These are phyloP conservation scores for Eucalyptus lansdowneana DNA, from an alignment of 345 rosid genomes.

Conservation along the genomic window DNA sequence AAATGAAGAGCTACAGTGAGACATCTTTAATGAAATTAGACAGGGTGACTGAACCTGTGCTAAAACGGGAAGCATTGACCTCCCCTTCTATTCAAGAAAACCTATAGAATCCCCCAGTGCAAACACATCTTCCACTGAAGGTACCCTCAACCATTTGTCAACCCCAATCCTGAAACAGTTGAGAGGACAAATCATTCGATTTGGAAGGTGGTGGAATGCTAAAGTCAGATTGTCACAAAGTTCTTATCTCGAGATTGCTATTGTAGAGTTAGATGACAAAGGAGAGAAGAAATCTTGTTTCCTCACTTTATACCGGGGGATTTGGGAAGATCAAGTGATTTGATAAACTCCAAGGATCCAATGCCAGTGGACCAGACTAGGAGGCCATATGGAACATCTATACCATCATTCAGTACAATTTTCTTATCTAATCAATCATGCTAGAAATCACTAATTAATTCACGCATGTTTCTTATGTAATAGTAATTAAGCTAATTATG, in stretches of 20 bases:
- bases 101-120: constrained; percentile 68
- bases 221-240: neutral
- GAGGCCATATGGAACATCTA: too few species aligned
- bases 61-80: constrained; percentile 56
- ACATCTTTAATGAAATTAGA: neutral
- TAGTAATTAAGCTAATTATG: too few species aligned
- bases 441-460: too few species aligned
- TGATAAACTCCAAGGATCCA: too few species aligned
- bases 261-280: too few species aligned
- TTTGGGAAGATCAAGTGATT: neutral
- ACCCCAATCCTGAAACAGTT: constrained; percentile 35
- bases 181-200: neutral
- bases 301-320: constrained; percentile 45
- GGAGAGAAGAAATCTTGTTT: too few species aligned
- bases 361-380: too few species aligned
- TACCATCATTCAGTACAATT: too few species aligned
- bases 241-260: neutral
- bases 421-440: too few species aligned
- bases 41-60: constrained; percentile 28
- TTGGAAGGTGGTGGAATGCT: neutral
- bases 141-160: constrained; percentile 46
- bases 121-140: constrained; percentile 51
- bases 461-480: too few species aligned
- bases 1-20: neutral
- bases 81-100: constrained; percentile 57